These are phyloP conservation scores for Prunus campanulata DNA, from an alignment of 306 rosid genomes.

Conservation along the genomic window DNA sequence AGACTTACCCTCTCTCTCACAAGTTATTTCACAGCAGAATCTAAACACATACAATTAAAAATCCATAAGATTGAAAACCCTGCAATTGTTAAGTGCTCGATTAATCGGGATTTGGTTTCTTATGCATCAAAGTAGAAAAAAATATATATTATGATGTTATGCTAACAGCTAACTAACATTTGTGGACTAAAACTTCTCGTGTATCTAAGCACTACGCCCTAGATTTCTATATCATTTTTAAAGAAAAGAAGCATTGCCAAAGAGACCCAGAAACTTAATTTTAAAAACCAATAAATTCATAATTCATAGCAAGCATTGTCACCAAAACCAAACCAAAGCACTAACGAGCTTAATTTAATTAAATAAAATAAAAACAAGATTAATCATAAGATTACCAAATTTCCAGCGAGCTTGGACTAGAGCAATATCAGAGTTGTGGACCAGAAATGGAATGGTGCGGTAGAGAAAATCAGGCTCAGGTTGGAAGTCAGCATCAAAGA, in stretches of 20 bases:
- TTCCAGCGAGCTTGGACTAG: constrained; percentile 94
- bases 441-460: constrained; percentile 71
- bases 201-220: too few species aligned
- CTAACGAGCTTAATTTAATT: background rate
- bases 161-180: background rate
- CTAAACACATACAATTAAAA: background rate
- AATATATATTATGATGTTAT: too few species aligned
- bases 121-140: background rate
- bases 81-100: background rate
- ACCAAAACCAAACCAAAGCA: background rate
- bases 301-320: background rate
- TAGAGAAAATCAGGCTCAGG: constrained; percentile 79
- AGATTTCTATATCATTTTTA: too few species aligned
- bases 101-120: background rate
- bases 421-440: constrained; percentile 60
- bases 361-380: background rate
- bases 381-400: constrained; percentile 43
- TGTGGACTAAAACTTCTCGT: background rate
- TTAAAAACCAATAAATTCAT: background rate
- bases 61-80: background rate
- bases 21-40: background rate
- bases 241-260: too few species aligned
- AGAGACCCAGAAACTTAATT: background rate
- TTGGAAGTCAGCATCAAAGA: constrained; percentile 93
- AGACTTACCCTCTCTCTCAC: background rate